Evolutionary conservation across 306 rosid genomes (phyloP).

Genomic region (Gillenia trifoliata): DNA sequence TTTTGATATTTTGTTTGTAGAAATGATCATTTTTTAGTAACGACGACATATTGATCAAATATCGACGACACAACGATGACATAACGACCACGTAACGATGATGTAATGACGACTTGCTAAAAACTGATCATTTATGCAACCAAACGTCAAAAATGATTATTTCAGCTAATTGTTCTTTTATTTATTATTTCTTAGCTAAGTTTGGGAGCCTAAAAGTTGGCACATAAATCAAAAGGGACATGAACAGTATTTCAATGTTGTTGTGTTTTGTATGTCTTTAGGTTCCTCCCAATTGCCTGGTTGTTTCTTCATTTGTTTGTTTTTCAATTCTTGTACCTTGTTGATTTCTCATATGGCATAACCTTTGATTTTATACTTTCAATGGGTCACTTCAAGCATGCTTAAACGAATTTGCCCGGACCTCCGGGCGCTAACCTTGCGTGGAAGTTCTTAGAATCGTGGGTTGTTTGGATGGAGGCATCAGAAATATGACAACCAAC

Average conservation of each 20-base stretch:
- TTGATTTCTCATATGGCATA: neutral
- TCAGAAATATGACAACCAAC: neutral
- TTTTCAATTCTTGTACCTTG: neutral
- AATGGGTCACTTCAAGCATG: neutral
- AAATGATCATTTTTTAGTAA: too few relatives aligned
- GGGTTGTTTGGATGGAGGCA: neutral
- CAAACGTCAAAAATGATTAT: too few relatives aligned
- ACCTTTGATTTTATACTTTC: neutral
- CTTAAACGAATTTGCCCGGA: neutral
- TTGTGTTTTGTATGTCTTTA: neutral
- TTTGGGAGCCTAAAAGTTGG: conserved; percentile 12
- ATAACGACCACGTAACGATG: too few relatives aligned
- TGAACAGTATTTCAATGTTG: neutral
- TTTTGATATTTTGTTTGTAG: too few relatives aligned
- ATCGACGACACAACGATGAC: too few relatives aligned
- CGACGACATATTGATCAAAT: too few relatives aligned
- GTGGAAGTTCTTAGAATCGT: neutral
- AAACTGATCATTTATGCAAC: too few relatives aligned
- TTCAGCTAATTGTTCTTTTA: too few relatives aligned
- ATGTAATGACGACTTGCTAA: too few relatives aligned
- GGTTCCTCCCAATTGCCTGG: neutral
- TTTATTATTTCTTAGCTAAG: neutral
- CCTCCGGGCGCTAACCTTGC: neutral
- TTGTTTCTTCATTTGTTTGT: neutral
- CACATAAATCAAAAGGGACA: neutral